These are phyloP conservation scores for Dillenia turbinata DNA, from an alignment of 164 flowering plant genomes.

Conservation along the genomic window DNA sequence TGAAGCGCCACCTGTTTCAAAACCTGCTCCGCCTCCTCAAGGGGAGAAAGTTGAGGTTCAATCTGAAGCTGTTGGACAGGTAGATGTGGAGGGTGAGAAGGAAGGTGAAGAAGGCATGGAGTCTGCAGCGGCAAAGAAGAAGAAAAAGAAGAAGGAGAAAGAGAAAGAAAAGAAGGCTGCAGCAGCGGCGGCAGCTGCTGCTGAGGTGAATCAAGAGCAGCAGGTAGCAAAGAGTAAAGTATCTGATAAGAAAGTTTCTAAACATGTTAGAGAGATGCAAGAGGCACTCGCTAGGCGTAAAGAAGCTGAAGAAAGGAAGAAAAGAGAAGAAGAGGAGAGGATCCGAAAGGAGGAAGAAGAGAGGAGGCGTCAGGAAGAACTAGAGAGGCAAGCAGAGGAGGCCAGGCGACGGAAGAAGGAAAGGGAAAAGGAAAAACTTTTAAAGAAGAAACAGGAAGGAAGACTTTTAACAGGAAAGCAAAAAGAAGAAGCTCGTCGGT, in stretches of 20 bases:
- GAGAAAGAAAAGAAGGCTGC: conserved; percentile 50
- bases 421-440: conserved; percentile 83
- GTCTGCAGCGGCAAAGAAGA: conserved; percentile 90
- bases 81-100: conserved; percentile 38
- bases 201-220: conserved; percentile 28
- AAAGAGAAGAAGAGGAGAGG: conserved; percentile 88
- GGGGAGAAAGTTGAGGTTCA: conserved; percentile 43
- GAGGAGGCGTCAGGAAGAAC: conserved; percentile 68
- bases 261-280: conserved; percentile 97
- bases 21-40: conserved; percentile 36
- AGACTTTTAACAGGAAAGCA: conserved; percentile 80
- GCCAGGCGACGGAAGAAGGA: conserved; percentile 80
- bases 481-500: conserved; percentile 82
- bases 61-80: conserved; percentile 32
- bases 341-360: conserved; percentile 91
- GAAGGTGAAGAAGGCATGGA: conserved; percentile 58
- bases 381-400: conserved; percentile 82
- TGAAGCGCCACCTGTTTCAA: conserved; percentile 36
- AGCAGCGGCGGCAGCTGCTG: conserved; percentile 30
- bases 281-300: conserved; percentile 79
- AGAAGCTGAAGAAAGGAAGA: conserved; percentile 81
- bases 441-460: conserved; percentile 81
- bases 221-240: conserved; percentile 48
- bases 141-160: conserved; percentile 88
- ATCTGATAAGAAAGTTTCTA: conserved; percentile 73